These are phyloP conservation scores for Leccinum variicolor DNA, from an alignment of 768 basidiomycete species.

Conservation along the genomic window DNA sequence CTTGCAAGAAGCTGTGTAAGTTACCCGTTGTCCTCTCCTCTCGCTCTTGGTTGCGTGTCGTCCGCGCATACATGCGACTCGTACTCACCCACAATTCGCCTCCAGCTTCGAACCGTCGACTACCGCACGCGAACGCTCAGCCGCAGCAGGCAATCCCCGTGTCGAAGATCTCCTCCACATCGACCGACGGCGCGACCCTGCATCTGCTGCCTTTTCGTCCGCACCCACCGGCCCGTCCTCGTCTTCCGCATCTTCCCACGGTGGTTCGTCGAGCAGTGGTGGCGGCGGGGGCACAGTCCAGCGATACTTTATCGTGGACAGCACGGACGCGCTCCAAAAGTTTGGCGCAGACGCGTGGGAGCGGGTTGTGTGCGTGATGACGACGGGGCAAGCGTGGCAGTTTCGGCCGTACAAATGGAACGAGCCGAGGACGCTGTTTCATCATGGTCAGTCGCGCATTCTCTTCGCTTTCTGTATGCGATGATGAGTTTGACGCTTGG, in stretches of 20 bases:
- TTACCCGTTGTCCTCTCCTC: not conserved
- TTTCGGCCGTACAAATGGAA: constrained; percentile 97
- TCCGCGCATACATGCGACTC: not conserved
- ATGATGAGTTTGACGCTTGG: not conserved
- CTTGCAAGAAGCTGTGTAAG: constrained; percentile 82
- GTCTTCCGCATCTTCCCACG: constrained; percentile 12
- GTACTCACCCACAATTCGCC: not conserved
- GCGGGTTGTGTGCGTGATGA: constrained; percentile 95
- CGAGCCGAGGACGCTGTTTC: constrained; percentile 88
- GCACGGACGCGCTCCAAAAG: constrained; percentile 87
- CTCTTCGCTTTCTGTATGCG: not conserved
- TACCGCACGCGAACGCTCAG: constrained; percentile 65
- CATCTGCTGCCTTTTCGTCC: constrained; percentile 18
- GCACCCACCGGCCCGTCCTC: constrained; percentile 2
- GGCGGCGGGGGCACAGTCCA: constrained; percentile 33
- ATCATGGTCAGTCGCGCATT: constrained; percentile 63
- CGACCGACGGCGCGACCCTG: constrained; percentile 71
- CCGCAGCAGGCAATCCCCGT: constrained; percentile 65
- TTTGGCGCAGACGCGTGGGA: constrained; percentile 96
- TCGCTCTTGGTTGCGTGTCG: not conserved
- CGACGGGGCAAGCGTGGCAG: constrained; percentile 98
- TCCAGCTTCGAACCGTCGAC: constrained; percentile 71
- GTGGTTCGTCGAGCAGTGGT: constrained; percentile 13
- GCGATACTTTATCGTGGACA: constrained; percentile 87
- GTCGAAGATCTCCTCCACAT: constrained; percentile 87